phyloP scores from a whole-genome alignment of 1,284 basidiomycete species.

The Thecaphora thlaspeos region DNA sequence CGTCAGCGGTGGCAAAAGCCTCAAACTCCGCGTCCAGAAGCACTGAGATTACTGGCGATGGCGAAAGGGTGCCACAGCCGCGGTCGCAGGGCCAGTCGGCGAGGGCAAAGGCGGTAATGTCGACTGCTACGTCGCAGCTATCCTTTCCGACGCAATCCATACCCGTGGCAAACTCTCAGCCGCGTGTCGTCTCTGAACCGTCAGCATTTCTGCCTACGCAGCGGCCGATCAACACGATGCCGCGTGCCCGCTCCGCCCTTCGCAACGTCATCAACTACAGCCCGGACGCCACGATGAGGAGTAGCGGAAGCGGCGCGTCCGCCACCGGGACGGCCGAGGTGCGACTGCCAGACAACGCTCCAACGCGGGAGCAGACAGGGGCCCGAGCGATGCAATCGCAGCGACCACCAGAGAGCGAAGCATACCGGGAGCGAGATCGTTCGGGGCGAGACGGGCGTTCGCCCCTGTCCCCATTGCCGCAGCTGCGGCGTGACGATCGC shows the following conservation, averaged over 20 bases:
- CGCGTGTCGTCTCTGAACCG: neutral
- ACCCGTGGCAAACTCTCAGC: neutral
- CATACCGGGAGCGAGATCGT: no score
- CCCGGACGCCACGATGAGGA: constrained; percentile 28
- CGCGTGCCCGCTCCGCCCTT: constrained; percentile 26
- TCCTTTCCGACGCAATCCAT: neutral
- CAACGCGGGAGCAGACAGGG: neutral
- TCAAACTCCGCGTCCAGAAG: no score
- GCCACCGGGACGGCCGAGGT: neutral
- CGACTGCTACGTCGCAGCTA: neutral
- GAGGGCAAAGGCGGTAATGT: no score
- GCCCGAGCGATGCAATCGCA: neutral
- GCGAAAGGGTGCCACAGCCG: no score
- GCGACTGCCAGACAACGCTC: neutral
- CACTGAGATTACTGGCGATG: no score
- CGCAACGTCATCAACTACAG: constrained; percentile 34
- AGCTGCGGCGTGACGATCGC: no score
- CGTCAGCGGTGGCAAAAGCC: no score
- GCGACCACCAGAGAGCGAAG: no score
- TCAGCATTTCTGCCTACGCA: neutral
- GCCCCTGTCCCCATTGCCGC: no score
- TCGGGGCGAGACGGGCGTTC: no score
- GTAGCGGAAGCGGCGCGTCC: neutral
- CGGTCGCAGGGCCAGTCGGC: no score
- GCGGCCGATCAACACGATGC: constrained; percentile 15